Evolutionary conservation across 2,329 filamentous ascomycete genomes (phyloP), one percentile per base, ranked within the genome.

Genomic region (Colletotrichum kahawae): DNA sequence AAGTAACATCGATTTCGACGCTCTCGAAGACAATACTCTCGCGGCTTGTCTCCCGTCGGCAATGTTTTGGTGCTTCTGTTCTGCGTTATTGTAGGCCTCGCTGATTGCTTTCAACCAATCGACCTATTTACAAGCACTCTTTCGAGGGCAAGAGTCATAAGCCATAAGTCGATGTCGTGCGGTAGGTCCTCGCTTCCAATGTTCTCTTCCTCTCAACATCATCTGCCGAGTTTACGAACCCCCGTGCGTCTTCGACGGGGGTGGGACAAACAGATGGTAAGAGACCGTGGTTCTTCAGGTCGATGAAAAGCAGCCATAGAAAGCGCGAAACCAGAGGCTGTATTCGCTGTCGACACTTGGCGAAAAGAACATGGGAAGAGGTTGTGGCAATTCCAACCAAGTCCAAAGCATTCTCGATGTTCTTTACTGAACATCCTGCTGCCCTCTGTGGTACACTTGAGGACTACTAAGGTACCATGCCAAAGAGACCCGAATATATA

Each of bases 41-140:
- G n/a, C 0, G 10, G 43, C 0, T 13, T 0, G 43, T 48, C n/a
- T 48, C 0, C n/a, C 43, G 18, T 48, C 43, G 18, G 43, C 10
- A 5, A 43, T 21, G 21, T 21, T 21, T 21, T 21, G 21, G 2
- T 18, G 38, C 38, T 9, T 43, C n/a, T n/a, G 5, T 43, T 43
- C 38, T 18, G 38, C 5, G 5, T 43, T n/a, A 18, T 43, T 3
- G 1, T 0, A 1, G n/a, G 18, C 18, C n/a, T 43, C 9, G 6
- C n/a, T 9, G 38, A 43, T 43, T 18, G 43, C n/a, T 4, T 7
- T 12, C 21, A 7, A 1, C 43, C 43, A 2, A n/a, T 1, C 18
- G 0, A n/a, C 2, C 9, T 0, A 5, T 48, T 48, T 18, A 18
- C 38, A 48, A 48, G 38, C 0, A 48, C 9, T 0, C 0, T 1